These are phyloP conservation scores for Albophoma yamanashiensis DNA, from an alignment of 2,329 filamentous ascomycete genomes.

Conservation along the genomic window DNA sequence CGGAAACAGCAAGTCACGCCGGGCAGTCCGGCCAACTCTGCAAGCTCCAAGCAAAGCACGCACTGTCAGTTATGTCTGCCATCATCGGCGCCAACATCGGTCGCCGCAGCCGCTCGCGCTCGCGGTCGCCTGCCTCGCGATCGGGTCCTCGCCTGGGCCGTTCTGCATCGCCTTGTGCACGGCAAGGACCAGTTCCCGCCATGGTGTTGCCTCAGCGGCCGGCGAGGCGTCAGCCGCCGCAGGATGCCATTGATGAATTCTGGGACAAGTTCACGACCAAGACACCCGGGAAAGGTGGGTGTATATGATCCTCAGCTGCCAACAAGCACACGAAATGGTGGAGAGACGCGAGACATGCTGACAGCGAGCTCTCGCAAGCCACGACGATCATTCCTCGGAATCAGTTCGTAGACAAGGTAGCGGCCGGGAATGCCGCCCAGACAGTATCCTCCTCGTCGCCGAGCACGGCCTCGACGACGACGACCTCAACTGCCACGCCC, in stretches of 20 bases:
- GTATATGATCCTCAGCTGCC: neutral
- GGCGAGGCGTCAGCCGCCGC: conserved; percentile 46
- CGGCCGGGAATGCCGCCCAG: conserved; percentile 32
- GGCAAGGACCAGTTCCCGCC: neutral
- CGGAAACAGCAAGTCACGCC: neutral
- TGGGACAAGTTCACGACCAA: conserved; percentile 64
- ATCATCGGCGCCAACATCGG: conserved; percentile 1
- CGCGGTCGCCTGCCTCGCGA: neutral
- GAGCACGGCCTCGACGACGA: neutral
- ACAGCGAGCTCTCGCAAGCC: conserved; percentile 25
- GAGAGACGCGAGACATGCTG: neutral
- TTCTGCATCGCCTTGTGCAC: neutral
- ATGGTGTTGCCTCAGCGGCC: neutral
- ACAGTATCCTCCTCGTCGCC: neutral
- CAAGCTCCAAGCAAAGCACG: neutral
- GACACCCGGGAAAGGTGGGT: conserved; percentile 54
- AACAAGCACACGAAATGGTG: neutral
- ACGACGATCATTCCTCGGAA: conserved; percentile 62
- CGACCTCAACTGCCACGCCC: neutral
- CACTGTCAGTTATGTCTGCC: conserved; percentile 1
- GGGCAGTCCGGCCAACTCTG: no score
- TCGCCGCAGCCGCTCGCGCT: neutral
- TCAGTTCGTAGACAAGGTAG: conserved; percentile 49
- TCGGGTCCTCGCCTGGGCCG: neutral
- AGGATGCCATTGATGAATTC: conserved; percentile 60